Evolutionary conservation across 306 rosid species (phyloP).

Genomic region (Lathyrus sativus): DNA sequence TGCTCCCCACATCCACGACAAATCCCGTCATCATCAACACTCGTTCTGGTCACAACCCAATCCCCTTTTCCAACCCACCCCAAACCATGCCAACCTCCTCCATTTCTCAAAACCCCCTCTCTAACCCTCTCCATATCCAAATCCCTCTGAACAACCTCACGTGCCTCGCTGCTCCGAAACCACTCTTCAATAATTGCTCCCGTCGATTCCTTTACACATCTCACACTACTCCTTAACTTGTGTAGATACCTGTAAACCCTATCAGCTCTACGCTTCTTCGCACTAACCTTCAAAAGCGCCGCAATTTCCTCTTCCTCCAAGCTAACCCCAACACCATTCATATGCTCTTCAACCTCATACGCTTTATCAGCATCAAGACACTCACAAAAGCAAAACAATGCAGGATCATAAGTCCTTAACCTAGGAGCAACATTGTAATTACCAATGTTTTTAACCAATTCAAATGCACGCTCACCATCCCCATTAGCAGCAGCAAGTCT

Average conservation of each 20-base stretch:
- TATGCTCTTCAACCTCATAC: conserved; percentile 71
- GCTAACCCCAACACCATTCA: conserved; percentile 50
- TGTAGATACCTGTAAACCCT: conserved; percentile 79
- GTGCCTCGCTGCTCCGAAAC: conserved; percentile 59
- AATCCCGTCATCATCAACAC: conserved; percentile 47
- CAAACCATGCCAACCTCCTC: conserved; percentile 95
- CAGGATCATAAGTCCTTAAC: conserved; percentile 73
- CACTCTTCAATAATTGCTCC: conserved; percentile 65
- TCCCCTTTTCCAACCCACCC: conserved; percentile 90
- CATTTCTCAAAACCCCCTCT: conserved; percentile 58
- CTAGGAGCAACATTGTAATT: conserved; percentile 53
- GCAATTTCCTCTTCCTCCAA: conserved; percentile 73
- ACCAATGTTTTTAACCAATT: conserved; percentile 54
- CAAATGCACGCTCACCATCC: conserved; percentile 64
- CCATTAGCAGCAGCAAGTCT: conserved; percentile 75
- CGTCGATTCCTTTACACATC: conserved; percentile 61
- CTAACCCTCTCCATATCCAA: conserved; percentile 45
- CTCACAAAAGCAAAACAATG: conserved; percentile 68
- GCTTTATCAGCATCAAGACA: conserved; percentile 68
- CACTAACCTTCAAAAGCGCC: conserved; percentile 69
- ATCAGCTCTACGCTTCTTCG: conserved; percentile 50
- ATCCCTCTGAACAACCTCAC: conserved; percentile 50
- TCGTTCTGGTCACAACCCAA: conserved; percentile 58
- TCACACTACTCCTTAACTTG: conserved; percentile 62
- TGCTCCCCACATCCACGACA: conserved; percentile 64